Base-by-base conservation (phyloP, 306 rosid genomes). In the Cotoneaster glaucophyllus region DNA sequence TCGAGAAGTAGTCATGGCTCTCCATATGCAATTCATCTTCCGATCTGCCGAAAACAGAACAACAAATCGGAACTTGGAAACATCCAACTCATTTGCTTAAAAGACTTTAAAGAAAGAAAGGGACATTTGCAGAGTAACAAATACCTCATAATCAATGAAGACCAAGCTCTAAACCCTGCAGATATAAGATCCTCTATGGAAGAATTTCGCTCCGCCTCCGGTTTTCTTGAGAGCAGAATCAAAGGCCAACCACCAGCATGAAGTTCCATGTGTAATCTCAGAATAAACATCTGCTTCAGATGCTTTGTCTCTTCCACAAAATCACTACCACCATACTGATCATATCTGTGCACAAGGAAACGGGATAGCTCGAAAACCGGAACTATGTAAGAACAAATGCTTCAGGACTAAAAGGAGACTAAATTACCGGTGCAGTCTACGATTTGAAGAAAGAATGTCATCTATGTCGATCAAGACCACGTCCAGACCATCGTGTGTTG, bases 131-230 rank as follows among this genome's bases (percentile, higher is more conserved):
- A 58, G 4, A 2, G 14, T 5, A 58, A 17, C 54, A 50, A 48
- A 17, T 88, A 93, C 98, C 98, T 86, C 98, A 93, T 86, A 53
- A 89, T 71, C 90, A 93, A 80, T 65, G 85, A 80, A 25, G 86
- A 85, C 96, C 96, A 84, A 59, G 67, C 88, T 41, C 78, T 83
- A 67, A 64, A 87, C 37, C 98, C 98, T 4, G 85, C 84, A 58
- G 93, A 77, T 72, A 74, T 29, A 80, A 93, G 97, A 69, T 62
- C 74, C 76, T 85, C 81, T 65, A 53, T 71, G 64, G 91, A 87
- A 77, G 80, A 70, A 69, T 89, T 88, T 74, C 78, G 78, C 69
- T 71, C 77, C 41, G 65, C 83, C 64, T 39, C 82, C 18, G 88
- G 75, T 61, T 84, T 82, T 86, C 97, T 89, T 45, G 96, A 89